phyloP scores from a whole-genome alignment of 352 stramenopile genomes.

The Peronospora tabacina region DNA sequence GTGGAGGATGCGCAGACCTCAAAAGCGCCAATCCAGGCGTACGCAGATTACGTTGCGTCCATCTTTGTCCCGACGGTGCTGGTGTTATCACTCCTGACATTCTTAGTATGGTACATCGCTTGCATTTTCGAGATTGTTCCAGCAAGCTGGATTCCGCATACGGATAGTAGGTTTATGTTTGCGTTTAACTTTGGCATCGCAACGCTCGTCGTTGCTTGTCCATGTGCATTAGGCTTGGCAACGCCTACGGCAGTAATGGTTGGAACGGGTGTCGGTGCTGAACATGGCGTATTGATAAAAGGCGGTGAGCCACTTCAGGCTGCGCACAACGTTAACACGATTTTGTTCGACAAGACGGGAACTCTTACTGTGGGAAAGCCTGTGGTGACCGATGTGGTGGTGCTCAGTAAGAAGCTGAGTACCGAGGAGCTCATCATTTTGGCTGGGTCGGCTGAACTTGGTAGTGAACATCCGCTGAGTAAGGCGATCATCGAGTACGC shows the following conservation, averaged over 20 bases:
- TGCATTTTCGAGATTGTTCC: conserved; percentile 55
- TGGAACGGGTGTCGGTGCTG: conserved; percentile 94
- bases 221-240: conserved; percentile 96
- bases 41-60: conserved; percentile 93
- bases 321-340: conserved; percentile 89
- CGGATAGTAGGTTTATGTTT: conserved; percentile 86
- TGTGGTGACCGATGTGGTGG: conserved; percentile 78
- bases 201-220: conserved; percentile 97
- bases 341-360: conserved; percentile 99
- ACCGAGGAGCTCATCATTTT: conserved; percentile 85
- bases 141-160: conserved; percentile 51
- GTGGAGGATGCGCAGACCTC: conserved; percentile 97
- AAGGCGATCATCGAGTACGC: conserved; percentile 90
- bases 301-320: conserved; percentile 90
- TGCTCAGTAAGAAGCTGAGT: conserved; percentile 63
- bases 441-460: conserved; percentile 88
- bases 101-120: conserved; percentile 91
- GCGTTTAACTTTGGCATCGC: conserved; percentile 96
- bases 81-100: conserved; percentile 89
- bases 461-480: conserved; percentile 92
- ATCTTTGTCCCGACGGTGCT: conserved; percentile 95
- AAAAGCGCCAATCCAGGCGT: conserved; percentile 96
- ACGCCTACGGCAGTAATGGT: conserved; percentile 98
- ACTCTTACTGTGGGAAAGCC: conserved; percentile 93
- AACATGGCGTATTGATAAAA: conserved; percentile 98